Evolutionary conservation across 768 basidiomycete species (phyloP).

Genomic region (Lactarius vividus): DNA sequence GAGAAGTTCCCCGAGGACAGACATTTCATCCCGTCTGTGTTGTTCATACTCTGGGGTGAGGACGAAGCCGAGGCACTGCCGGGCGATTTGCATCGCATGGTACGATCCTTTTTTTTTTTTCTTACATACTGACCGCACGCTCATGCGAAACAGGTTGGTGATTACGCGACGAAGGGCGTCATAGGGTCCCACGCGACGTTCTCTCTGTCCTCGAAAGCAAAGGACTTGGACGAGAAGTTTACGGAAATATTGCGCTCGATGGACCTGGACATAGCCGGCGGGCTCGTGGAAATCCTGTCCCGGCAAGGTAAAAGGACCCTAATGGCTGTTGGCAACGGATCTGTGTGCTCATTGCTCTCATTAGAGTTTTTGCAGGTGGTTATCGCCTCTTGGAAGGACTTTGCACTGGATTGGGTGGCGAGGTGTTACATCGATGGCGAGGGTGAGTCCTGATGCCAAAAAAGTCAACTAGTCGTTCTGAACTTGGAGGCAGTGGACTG

Average conservation of each 20-base stretch:
- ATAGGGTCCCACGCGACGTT: constrained; percentile 46
- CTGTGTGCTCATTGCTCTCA: neutral
- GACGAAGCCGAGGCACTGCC: constrained; percentile 38
- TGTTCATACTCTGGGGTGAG: constrained; percentile 61
- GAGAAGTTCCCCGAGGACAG: constrained; percentile 50
- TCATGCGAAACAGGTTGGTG: constrained; percentile 42
- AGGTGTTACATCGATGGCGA: constrained; percentile 38
- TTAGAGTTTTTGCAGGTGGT: constrained; percentile 19
- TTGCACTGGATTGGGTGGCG: constrained; percentile 22
- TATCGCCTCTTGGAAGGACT: constrained; percentile 19
- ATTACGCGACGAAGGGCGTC: constrained; percentile 44
- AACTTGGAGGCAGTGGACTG: constrained; percentile 49
- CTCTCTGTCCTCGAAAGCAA: constrained; percentile 47
- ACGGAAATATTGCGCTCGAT: constrained; percentile 40
- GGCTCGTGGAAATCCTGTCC: constrained; percentile 46
- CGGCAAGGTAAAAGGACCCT: constrained; percentile 42
- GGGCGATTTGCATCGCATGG: constrained; percentile 61
- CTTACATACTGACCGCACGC: constrained; percentile 1
- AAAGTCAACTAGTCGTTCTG: neutral
- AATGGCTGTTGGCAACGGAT: neutral
- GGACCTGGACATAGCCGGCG: constrained; percentile 56
- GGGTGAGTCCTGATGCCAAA: constrained; percentile 40
- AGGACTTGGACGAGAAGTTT: constrained; percentile 60
- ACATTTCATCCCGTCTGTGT: constrained; percentile 59
- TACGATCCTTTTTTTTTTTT: constrained; percentile 34